These are phyloP conservation scores for Cryphonectria nitschkei DNA, from an alignment of 2,329 filamentous ascomycete genomes.

Conservation along the genomic window DNA sequence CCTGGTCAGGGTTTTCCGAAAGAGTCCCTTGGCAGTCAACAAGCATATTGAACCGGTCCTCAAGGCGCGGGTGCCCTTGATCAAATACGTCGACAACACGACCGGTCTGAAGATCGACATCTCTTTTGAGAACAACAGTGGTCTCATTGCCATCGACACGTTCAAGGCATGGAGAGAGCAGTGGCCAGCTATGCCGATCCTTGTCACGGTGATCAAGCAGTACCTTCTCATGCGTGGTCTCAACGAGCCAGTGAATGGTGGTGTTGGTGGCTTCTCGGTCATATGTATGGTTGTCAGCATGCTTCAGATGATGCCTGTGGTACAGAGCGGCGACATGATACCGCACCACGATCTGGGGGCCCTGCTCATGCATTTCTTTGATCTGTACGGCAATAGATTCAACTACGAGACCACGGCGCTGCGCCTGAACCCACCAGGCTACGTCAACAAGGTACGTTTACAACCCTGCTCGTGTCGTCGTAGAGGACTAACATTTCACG, in stretches of 20 bases:
- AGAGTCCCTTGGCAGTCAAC: conserved; percentile 58
- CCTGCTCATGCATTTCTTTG: conserved; percentile 83
- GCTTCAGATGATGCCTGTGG: conserved; percentile 76
- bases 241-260: conserved; percentile 89
- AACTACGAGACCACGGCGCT: conserved; percentile 73
- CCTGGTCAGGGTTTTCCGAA: conserved; percentile 64
- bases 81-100: conserved; percentile 82
- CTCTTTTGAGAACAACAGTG: conserved; percentile 90
- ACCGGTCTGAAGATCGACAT: conserved; percentile 88
- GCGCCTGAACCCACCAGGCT: conserved; percentile 72
- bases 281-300: conserved; percentile 93
- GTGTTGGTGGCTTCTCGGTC: conserved; percentile 90
- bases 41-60: conserved; percentile 69
- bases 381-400: conserved; percentile 86
- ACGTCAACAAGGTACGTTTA: conserved; percentile 71
- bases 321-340: conserved; percentile 62
- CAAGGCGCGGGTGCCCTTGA: conserved; percentile 82
- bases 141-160: conserved; percentile 77
- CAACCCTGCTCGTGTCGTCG: neutral
- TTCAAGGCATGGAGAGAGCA: conserved; percentile 78
- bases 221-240: conserved; percentile 86
- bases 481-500: conserved; percentile 4
- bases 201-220: conserved; percentile 91
- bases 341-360: conserved; percentile 74
- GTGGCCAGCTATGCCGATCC: conserved; percentile 82